Evolutionary conservation across 768 basidiomycete species (phyloP).

Genomic region (Agrocybe chaxingu): DNA sequence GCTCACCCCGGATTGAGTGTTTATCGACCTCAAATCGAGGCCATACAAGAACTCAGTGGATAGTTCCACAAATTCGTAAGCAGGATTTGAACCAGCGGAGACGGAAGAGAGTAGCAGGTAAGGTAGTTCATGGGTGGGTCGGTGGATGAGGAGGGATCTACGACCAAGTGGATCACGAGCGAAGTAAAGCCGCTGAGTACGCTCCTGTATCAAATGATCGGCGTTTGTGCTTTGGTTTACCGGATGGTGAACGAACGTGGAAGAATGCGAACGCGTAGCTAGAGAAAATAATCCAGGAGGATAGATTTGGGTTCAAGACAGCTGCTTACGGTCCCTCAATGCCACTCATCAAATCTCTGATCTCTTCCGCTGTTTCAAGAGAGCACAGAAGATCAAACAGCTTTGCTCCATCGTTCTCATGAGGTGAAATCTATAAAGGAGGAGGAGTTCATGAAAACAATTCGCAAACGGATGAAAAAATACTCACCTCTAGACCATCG

Average conservation of each 20-base stretch:
- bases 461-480: neutral
- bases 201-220: slow-evolving; percentile 30
- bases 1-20: slow-evolving; percentile 4
- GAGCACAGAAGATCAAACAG: slow-evolving; percentile 35
- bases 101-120: slow-evolving; percentile 66
- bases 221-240: neutral
- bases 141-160: slow-evolving; percentile 76
- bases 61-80: slow-evolving; percentile 60
- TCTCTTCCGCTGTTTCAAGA: slow-evolving; percentile 31
- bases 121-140: slow-evolving; percentile 44
- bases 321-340: slow-evolving; percentile 81
- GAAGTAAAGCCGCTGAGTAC: slow-evolving; percentile 55
- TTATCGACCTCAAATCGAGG: slow-evolving; percentile 38
- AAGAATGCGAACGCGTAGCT: slow-evolving; percentile 84
- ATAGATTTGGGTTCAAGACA: neutral
- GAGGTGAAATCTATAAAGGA: slow-evolving; percentile 40
- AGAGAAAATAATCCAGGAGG: slow-evolving; percentile 2
- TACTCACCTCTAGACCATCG: slow-evolving; percentile 68
- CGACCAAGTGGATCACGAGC: slow-evolving; percentile 83
- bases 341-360: slow-evolving; percentile 49
- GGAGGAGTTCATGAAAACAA: neutral
- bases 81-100: slow-evolving; percentile 44
- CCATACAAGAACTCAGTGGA: slow-evolving; percentile 54
- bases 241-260: slow-evolving; percentile 44
- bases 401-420: slow-evolving; percentile 74